phyloP scores from a whole-genome alignment of 352 stramenopile species.

The Pythium vanterpoolii region DNA sequence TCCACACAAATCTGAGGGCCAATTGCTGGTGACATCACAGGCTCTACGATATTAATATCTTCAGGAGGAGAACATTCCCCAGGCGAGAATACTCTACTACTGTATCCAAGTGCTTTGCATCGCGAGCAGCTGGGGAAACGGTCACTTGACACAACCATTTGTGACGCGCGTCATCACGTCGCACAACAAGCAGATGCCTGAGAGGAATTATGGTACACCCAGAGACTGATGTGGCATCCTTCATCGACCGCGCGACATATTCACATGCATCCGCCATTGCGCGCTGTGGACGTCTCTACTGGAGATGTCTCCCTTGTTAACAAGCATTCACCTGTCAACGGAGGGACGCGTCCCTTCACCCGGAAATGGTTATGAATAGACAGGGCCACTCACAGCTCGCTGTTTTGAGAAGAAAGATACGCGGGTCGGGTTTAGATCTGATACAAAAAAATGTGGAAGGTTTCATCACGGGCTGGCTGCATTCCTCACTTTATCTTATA shows the following conservation, averaged over 20 bases:
- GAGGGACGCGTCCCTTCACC: conserved; percentile 12
- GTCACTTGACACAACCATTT: not conserved
- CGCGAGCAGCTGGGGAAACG: not conserved
- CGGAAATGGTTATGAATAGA: conserved; percentile 1
- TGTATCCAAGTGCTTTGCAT: not conserved
- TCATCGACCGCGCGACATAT: too few species aligned
- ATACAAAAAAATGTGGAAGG: conserved; percentile 8
- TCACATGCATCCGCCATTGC: too few species aligned
- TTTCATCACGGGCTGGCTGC: not conserved
- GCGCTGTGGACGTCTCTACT: not conserved
- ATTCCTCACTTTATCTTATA: not conserved
- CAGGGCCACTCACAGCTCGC: not conserved
- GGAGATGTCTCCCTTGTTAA: not conserved
- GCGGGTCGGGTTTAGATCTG: conserved; percentile 5
- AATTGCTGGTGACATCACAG: too few species aligned
- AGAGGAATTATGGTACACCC: not conserved
- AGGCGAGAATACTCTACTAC: not conserved
- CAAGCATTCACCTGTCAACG: conserved; percentile 1
- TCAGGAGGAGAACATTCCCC: too few species aligned
- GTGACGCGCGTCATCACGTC: not conserved
- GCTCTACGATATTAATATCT: too few species aligned
- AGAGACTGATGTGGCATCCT: not conserved
- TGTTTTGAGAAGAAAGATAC: not conserved
- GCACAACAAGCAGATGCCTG: not conserved
- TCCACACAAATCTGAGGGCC: too few species aligned